Conservation (phyloP, 306 rosid genomes). For the barrel medic (Medicago truncatula) region DNA sequence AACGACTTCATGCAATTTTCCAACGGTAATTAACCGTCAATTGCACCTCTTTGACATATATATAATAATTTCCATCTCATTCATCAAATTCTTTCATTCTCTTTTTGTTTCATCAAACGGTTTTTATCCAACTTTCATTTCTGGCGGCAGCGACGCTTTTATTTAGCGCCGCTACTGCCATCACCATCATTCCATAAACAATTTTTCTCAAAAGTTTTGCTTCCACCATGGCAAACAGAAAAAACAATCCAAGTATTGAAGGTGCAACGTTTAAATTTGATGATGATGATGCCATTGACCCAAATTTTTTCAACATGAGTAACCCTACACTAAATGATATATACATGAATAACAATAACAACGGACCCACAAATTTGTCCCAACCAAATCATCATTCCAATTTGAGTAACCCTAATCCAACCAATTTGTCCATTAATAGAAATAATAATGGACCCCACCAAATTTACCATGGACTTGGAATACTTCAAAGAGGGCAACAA, state of each 20-base stretch:
- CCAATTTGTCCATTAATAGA: neutral
- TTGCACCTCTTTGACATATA: slow-evolving; percentile 42
- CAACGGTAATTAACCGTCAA: slow-evolving; percentile 58
- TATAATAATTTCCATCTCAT: neutral
- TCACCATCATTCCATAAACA: neutral
- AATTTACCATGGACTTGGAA: neutral
- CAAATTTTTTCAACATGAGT: slow-evolving; percentile 23
- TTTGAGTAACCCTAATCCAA: neutral
- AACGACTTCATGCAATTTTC: neutral
- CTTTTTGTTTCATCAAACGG: neutral
- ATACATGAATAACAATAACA: neutral
- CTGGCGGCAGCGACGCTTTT: slow-evolving; percentile 41
- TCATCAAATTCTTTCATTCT: neutral
- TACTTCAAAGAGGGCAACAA: neutral
- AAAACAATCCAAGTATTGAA: slow-evolving; percentile 30
- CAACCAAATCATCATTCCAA: neutral
- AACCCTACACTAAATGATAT: slow-evolving; percentile 39
- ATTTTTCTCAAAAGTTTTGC: neutral
- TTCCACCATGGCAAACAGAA: neutral
- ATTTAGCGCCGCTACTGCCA: slow-evolving; percentile 46
- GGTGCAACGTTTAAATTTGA: too few relatives aligned
- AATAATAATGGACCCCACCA: neutral
- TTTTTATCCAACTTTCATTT: neutral
- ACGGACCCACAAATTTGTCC: neutral
- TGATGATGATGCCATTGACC: slow-evolving; percentile 47